Evolutionary conservation across 2,329 filamentous ascomycete species (phyloP).

Genomic region (Diaporthe humulicola): DNA sequence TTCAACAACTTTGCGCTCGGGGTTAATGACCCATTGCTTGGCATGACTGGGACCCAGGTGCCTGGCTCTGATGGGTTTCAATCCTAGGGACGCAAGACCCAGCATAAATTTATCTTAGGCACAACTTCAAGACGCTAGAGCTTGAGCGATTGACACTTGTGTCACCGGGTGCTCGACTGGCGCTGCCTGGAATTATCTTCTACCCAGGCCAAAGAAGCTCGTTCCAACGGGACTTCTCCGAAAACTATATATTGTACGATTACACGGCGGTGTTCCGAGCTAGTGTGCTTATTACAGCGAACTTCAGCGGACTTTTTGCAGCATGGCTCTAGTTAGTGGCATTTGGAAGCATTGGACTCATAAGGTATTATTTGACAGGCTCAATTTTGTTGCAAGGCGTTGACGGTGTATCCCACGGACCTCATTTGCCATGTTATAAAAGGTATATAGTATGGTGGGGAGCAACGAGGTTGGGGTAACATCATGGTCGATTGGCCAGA

Average conservation of each 20-base stretch:
- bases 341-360: not conserved
- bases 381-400: conserved; percentile 8
- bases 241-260: not conserved
- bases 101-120: not conserved
- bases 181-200: not conserved
- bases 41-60: conserved; percentile 26
- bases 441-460: not conserved
- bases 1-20: conserved; percentile 32
- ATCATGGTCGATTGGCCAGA: not conserved
- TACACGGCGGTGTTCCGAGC: not conserved
- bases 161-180: not conserved
- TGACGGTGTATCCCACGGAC: not conserved
- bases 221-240: not conserved
- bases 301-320: not conserved
- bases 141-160: not conserved
- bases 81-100: conserved; percentile 10
- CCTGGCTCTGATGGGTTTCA: conserved; percentile 34
- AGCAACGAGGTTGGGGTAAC: not conserved
- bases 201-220: not conserved
- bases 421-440: not conserved
- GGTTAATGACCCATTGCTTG: conserved; percentile 41
- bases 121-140: not conserved
- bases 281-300: not conserved
- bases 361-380: not conserved
- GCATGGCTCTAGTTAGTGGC: not conserved